A percentile compares a stretch with the other conserved stretches of the same genome.
Evolutionary conservation across 2,329 filamentous ascomycete species (phyloP).

Genomic region (Colletotrichum theobromicola): DNA sequence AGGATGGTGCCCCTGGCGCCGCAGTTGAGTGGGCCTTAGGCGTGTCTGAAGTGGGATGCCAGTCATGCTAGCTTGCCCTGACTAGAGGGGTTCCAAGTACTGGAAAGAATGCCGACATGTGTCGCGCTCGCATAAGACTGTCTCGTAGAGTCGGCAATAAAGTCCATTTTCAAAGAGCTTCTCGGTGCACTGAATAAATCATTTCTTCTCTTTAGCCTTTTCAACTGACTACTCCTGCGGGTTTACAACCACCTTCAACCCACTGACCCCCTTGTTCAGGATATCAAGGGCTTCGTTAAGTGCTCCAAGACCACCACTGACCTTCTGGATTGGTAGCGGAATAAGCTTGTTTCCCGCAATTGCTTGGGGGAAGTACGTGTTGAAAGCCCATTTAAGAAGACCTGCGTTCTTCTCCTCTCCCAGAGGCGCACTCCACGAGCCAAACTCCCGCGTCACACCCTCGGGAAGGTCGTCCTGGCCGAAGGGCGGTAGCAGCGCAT

Average conservation of each 20-base stretch:
- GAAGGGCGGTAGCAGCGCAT: neutral
- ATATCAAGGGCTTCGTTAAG: slow-evolving; percentile 1
- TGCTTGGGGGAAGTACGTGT: neutral
- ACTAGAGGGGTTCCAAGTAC: neutral
- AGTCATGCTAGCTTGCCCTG: neutral
- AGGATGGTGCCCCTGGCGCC: neutral
- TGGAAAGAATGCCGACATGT: neutral
- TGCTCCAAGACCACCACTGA: neutral
- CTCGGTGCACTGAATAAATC: neutral
- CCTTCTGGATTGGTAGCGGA: neutral
- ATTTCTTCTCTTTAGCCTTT: neutral
- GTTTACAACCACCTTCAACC: slow-evolving; percentile 1
- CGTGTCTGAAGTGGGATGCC: neutral
- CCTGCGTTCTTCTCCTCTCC: neutral
- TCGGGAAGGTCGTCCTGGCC: neutral
- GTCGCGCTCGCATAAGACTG: neutral
- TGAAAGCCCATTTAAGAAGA: neutral
- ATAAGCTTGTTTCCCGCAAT: neutral
- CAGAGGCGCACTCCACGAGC: neutral
- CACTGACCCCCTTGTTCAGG: slow-evolving; percentile 1
- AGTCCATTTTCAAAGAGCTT: neutral
- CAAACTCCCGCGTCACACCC: neutral
- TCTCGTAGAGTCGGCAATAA: neutral
- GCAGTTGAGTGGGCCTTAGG: neutral
- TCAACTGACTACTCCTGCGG: neutral